Base-by-base conservation (phyloP, 495 filamentous ascomycete genomes). In the Mycothermus thermophilus region DNA sequence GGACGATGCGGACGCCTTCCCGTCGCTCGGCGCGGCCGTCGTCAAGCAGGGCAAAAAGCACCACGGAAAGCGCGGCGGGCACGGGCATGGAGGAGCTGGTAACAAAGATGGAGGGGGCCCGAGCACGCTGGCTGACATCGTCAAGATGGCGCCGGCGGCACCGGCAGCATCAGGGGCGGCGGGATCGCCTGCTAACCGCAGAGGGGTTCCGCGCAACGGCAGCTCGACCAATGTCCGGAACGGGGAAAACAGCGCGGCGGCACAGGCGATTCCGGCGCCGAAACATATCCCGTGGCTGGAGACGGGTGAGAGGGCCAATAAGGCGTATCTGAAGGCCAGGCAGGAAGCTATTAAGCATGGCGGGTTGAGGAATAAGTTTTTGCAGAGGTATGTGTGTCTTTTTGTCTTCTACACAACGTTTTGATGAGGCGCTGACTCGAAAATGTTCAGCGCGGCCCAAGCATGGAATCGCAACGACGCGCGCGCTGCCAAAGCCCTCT, bases 381-480 rank as follows among this genome's bases (percentile, higher is more conserved):
- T 99, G 18, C 90, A 97, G 55, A 92, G 84, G 84, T 90, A 62
- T 47, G 43, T 30, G 8, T 5, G 4, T 18, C 8, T 11, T 7
- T 11, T 6, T 22, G 21, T 21, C 14, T 13, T n/a, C 16, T 13
- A 3, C 0, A 5, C 15, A 9, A 11, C 4, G 30, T 10, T 7
- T 1, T 4, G 10, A 32, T 20, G n/a, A 7, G 11, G 1, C 24
- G 25, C 46, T 65, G 31, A 64, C 50, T 18, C 6, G 21, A 11
- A 26, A 16, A 18, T 30, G 16, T n/a, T 19, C 35, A 93, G 86
- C 51, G 92, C 92, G 34, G 88, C 90, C n/a, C 87, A 94, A 66
- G 92, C 92, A n/a, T 99, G 92, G 92, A 94, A 96, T 53, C 81
- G 92, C 32, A 95, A 92, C 50, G 92, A 99, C 55, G 87, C 92